Evolutionary conservation across 1,284 basidiomycete species (phyloP), one percentile per base, ranked within the genome.

Genomic region (Coniferiporia weirii): DNA sequence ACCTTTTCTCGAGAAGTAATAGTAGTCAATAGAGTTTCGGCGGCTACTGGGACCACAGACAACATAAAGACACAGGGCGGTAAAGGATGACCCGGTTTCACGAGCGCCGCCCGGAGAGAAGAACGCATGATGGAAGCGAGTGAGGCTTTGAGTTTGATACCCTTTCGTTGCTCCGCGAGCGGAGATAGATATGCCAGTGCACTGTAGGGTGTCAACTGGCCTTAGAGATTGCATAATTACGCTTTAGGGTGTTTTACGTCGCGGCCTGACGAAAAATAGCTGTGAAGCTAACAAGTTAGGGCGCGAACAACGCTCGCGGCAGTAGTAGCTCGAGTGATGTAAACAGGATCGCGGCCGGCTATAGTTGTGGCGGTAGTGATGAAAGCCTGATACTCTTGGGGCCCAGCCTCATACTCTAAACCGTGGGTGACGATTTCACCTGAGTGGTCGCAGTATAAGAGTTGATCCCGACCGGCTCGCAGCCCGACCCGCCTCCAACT

Each of bases 71-170:
- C 19, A 60, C 59, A 60, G 56, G 27, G 43, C 59, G 59, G 59
- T 54, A 55, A 54, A 43, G 56, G 32, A 19, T 32, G 56, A 27
- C 47, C 59, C 53, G 59, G 49, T 56, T 60, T 36, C 35, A 34
- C 34, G 50, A 45, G 51, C 49, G 54, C 51, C 57, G 52, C 52
- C 48, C 57, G 57, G 60, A 34, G 55, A 44, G 60, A 57, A 57
- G 50, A 22, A n/a, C 34, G 32, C 50, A 61, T 61, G 60, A 61
- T 61, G 60, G 60, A 61, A 53, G 51, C 34, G 12, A 52, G 20
- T 36, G 49, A 10, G 19, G 32, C 54, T 20, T 61, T 57, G 27
- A 44, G 52, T 59, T 59, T 59, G 58, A 52, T 59, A 17, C 45
- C 58, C 36, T 54, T 44, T 50, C 47, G 36, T 34, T 38, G 45